Base-by-base conservation (phyloP, 768 basidiomycete genomes). In the Leccinum pellstonianum region DNA sequence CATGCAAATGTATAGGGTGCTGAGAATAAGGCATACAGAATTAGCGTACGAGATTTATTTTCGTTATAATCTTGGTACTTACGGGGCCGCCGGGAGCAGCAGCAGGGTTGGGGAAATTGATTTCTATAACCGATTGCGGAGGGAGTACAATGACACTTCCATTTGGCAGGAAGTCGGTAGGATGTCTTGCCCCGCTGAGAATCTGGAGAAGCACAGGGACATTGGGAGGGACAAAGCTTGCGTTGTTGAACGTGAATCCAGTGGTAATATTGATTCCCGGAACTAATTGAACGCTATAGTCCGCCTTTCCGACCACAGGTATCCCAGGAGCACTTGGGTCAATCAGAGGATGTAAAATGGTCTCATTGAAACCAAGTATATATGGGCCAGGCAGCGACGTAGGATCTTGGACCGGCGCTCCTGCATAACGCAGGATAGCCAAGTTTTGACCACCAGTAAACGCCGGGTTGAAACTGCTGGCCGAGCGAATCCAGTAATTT, bases 151-250 rank as follows among this genome's bases (percentile, higher is more conserved):
- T 81, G 4, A 86, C 71, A 7, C 77, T 76, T 11, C 83, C 85
- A 0, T 57, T 19, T 0, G 84, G 86, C 10, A 86, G 64, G 4
- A 87, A 70, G 1, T 81, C 73, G 15, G 74, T 71, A 1, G 85
- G 74, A 10, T 76, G 73, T 29, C 66, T 66, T 0, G 80, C 79
- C 0, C 86, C 86, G 58, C 80, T 85, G 35, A 87, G 67, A 33
- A 86, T 83, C 63, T 87, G 86, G 1, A 86, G 76, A 17, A 87
- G 76, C 3, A 85, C 82, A 0, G 86, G 84, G 1, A 79, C 69
- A 1, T 75, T 68, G 0, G 85, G 81, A 4, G 74, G 67, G 8
- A 67, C 38, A 54, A 68, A 85, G n/a, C 76, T 64, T 15, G 48
- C 59, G 7, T 64, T 67, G 51, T 75, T 75, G 10, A 76, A 27